Percentiles rank a stretch among this genome's conserved stretches.
Evolutionary conservation across 2,329 filamentous ascomycete genomes (phyloP).

Genomic region (Fusarium domesticum): DNA sequence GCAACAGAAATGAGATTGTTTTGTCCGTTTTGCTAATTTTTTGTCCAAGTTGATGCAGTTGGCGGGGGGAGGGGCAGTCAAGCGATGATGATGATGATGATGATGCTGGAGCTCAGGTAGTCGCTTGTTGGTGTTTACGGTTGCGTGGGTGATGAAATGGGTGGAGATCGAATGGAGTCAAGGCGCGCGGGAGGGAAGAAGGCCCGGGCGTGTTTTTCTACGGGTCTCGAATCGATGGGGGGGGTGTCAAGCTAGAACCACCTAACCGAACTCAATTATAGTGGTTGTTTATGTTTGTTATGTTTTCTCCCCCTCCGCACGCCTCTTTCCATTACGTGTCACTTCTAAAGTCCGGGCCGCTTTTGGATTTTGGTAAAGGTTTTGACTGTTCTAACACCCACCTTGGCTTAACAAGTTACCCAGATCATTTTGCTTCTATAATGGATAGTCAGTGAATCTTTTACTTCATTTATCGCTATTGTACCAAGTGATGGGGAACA

Average conservation of each 20-base stretch:
- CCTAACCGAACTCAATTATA: no score
- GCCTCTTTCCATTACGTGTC: background rate
- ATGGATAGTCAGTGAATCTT: no score
- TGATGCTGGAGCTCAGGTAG: conserved; percentile 1
- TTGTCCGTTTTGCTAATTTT: background rate
- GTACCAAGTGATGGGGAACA: no score
- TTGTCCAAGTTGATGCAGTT: background rate
- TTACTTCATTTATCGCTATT: no score
- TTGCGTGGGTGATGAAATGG: conserved; percentile 11
- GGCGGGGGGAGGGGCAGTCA: background rate
- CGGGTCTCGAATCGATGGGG: background rate
- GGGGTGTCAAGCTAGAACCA: no score
- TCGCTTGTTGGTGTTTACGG: conserved; percentile 3
- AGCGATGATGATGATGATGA: conserved; percentile 10
- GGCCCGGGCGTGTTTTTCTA: background rate
- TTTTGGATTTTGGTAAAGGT: background rate
- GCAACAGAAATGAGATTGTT: background rate
- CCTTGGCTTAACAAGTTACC: no score
- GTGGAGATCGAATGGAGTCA: background rate
- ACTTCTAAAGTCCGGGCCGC: background rate
- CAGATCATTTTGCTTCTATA: no score
- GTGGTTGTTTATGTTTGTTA: background rate
- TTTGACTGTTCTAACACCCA: background rate
- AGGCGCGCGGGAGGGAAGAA: background rate
- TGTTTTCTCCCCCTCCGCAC: background rate